phyloP scores from a whole-genome alignment of 164 flowering plant species.

The Stephania japonica region DNA sequence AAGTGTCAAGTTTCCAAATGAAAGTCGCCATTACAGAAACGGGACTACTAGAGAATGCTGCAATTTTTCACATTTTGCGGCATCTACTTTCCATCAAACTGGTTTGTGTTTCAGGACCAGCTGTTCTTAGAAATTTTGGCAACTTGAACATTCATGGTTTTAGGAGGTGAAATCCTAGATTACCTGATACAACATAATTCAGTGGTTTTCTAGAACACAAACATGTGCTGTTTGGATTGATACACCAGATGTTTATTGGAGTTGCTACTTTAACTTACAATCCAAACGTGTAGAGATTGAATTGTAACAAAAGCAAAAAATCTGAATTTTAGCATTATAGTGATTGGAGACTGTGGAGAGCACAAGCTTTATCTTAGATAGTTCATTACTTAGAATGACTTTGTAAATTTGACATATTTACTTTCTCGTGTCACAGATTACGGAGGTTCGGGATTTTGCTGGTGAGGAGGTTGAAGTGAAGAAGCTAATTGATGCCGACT shows the following conservation, averaged over 20 bases:
- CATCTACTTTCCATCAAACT: not conserved
- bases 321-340: not conserved
- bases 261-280: no score
- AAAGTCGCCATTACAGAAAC: not conserved
- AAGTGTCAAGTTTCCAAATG: not conserved
- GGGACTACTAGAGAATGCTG: not conserved
- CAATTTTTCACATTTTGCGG: not conserved
- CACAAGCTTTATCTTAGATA: not conserved
- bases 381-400: not conserved
- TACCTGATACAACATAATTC: not conserved
- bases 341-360: not conserved
- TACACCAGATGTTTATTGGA: not conserved
- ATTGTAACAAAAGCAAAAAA: not conserved
- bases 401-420: not conserved
- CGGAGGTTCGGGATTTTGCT: constrained; percentile 88
- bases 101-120: not conserved
- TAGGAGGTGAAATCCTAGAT: not conserved
- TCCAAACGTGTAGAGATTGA: no score
- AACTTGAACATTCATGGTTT: not conserved
- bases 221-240: not conserved
- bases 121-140: not conserved
- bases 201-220: not conserved
- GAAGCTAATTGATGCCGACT: constrained; percentile 71
- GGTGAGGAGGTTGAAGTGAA: constrained; percentile 75
- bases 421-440: constrained; percentile 37